Evolutionary conservation across 768 basidiomycete genomes (phyloP).

Genomic region (Termitomyces bulborhizus): DNA sequence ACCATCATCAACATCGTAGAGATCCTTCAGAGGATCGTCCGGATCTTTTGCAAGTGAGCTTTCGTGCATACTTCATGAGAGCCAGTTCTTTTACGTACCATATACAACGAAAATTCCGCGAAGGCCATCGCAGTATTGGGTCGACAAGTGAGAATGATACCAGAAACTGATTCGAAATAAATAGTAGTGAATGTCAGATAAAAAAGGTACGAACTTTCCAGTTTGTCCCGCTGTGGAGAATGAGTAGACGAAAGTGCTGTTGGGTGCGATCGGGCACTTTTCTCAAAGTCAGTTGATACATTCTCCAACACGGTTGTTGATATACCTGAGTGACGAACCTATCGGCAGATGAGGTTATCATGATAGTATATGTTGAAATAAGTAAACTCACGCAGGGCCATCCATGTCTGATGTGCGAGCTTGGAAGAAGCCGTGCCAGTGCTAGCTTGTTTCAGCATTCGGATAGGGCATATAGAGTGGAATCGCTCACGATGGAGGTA

Average conservation of each 20-base stretch:
- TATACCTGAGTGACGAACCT: slow-evolving; percentile 37
- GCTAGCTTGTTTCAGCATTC: slow-evolving; percentile 12
- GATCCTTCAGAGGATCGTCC: slow-evolving; percentile 26
- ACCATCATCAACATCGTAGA: slow-evolving; percentile 39
- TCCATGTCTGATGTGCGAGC: slow-evolving; percentile 28
- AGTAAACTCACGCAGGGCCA: slow-evolving; percentile 23
- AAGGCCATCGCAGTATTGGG: slow-evolving; percentile 47
- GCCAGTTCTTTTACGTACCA: slow-evolving; percentile 8
- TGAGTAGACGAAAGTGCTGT: slow-evolving; percentile 27
- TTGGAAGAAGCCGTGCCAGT: slow-evolving; percentile 32
- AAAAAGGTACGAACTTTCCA: slow-evolving; percentile 15
- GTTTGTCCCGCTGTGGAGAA: slow-evolving; percentile 28
- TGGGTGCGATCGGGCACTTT: slow-evolving; percentile 35
- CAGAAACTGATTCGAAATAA: slow-evolving; percentile 14
- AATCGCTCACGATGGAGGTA: slow-evolving; percentile 17
- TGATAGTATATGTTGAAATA: background rate
- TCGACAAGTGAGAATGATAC: slow-evolving; percentile 38
- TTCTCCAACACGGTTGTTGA: no score
- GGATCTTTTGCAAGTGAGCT: slow-evolving; percentile 19
- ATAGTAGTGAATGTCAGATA: background rate
- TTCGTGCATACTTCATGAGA: background rate
- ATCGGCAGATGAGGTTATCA: background rate
- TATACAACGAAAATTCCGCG: slow-evolving; percentile 24
- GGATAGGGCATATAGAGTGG: background rate
- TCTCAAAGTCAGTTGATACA: background rate